Evolutionary conservation across 768 basidiomycete species (phyloP).

Genomic region (Boletus tylopilopsis): DNA sequence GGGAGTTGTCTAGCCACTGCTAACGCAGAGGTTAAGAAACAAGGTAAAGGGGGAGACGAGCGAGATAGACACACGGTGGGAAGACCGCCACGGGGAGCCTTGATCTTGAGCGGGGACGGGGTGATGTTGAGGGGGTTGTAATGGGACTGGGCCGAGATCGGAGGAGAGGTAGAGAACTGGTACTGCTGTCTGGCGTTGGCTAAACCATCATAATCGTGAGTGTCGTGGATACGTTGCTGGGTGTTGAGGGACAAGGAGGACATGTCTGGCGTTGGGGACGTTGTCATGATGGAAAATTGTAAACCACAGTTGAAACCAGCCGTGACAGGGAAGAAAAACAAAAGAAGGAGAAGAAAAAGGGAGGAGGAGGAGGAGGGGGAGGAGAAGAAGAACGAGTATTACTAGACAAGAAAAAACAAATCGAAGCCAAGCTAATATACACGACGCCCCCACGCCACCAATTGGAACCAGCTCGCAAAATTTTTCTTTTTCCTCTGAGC

Average conservation of each 20-base stretch:
- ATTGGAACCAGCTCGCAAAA: constrained; percentile 14
- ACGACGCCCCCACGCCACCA: constrained; percentile 35
- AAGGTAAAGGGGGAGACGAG: constrained; percentile 18
- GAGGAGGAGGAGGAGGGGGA: constrained; percentile 13
- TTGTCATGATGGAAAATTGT: constrained; percentile 59
- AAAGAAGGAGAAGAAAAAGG: constrained; percentile 16
- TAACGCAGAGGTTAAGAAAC: constrained; percentile 33
- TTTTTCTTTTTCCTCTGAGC: background rate
- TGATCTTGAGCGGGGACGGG: constrained; percentile 73
- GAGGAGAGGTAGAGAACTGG: constrained; percentile 64
- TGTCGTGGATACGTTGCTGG: constrained; percentile 79
- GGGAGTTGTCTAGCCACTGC: constrained; percentile 83
- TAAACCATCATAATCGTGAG: constrained; percentile 78
- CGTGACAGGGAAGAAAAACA: constrained; percentile 30
- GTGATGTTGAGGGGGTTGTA: constrained; percentile 52
- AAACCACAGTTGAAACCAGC: constrained; percentile 23
- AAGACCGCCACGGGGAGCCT: constrained; percentile 62
- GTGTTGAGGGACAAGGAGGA: constrained; percentile 70
- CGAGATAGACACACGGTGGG: constrained; percentile 57
- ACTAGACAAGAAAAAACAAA: background rate
- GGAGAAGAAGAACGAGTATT: background rate
- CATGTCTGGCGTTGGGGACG: constrained; percentile 73
- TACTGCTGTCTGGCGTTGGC: constrained; percentile 55
- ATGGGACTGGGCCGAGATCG: constrained; percentile 50
- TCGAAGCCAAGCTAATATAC: background rate